phyloP scores from a whole-genome alignment of 179 eudicot genomes.

The Silene coronaria region DNA sequence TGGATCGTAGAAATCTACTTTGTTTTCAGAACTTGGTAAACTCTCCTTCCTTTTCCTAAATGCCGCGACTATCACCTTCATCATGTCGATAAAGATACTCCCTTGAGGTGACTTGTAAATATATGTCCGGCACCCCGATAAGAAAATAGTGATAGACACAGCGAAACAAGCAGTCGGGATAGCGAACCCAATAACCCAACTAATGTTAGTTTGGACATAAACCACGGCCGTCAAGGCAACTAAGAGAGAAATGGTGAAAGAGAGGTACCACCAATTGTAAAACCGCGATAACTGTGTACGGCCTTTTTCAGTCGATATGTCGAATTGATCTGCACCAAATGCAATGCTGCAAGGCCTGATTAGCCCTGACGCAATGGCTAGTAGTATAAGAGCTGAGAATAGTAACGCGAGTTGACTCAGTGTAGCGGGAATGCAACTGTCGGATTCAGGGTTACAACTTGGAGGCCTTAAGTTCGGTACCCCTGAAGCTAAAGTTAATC shows the following conservation, averaged over 20 bases:
- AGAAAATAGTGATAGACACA: slow-evolving; percentile 18
- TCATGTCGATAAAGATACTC: slow-evolving; percentile 34
- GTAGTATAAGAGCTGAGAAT: slow-evolving; percentile 33
- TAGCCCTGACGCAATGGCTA: slow-evolving; percentile 55
- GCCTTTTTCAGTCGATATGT: slow-evolving; percentile 40
- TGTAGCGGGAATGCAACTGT: slow-evolving; percentile 33
- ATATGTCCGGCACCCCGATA: slow-evolving; percentile 27
- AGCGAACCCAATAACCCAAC: slow-evolving; percentile 35
- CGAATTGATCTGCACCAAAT: slow-evolving; percentile 79
- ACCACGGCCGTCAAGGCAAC: slow-evolving; percentile 32
- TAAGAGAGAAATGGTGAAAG: slow-evolving; percentile 32
- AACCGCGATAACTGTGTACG: slow-evolving; percentile 24
- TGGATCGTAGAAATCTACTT: slow-evolving; percentile 24
- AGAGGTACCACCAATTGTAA: slow-evolving; percentile 42
- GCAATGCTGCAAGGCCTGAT: slow-evolving; percentile 73
- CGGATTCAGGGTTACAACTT: slow-evolving; percentile 22
- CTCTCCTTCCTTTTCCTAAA: slow-evolving; percentile 21
- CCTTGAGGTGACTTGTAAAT: slow-evolving; percentile 32
- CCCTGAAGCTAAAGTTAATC: slow-evolving; percentile 45
- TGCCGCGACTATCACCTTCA: slow-evolving; percentile 27
- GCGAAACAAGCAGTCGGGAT: slow-evolving; percentile 33
- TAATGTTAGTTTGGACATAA: slow-evolving; percentile 33
- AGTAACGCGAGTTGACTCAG: slow-evolving; percentile 48
- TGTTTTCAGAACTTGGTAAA: not conserved
- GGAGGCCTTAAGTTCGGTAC: slow-evolving; percentile 44